Evolutionary conservation across 495 filamentous ascomycete species (phyloP), one percentile per base, ranked within the genome.

Genomic region (Penicillium coprophilum): DNA sequence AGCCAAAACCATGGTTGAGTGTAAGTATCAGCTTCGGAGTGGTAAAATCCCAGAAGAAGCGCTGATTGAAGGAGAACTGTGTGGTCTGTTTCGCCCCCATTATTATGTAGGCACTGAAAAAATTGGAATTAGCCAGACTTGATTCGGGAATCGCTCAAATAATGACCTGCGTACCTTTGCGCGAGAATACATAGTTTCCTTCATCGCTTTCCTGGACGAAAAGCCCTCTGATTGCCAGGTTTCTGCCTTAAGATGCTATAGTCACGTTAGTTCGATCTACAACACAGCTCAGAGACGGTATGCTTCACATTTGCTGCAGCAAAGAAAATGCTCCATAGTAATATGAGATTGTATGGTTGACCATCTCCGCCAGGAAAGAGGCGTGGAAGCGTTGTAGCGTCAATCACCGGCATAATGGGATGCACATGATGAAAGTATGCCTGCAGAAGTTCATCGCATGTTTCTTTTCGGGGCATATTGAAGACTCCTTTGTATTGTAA

Each of bases 311-410:
- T 75, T 0, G 58, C 58, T 1, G 70, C 69, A 36, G 62, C 72
- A 51, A 70, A 76, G n/a, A 76, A 75, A 11, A 79, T 56, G 53
- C 73, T 73, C 74, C 74, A 79, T 11, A 76, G 39, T 3, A 77
- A 55, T 17, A 77, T 47, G 0, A 73, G 10, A 39, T 73, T 77
- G 40, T 69, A 64, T 6, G 68, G 59, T n/a, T 61, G 52, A 12
- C 64, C 50, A 11, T 64, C 59, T 9, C 63, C 64, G 28, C 49
- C 23, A n/a, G 51, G 53, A 31, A 70, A 62, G 27, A 59, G 58
- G 17, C 59, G 32, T 23, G 77, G 48, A 40, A 77, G 65, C 0
- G 55, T 44, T 8, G 65, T 57, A 2, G 51, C 68, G 32, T 79
- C 73, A 19, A 79, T 58, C 17, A 77, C 60, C 1, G 74, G 76